A percentile compares a stretch with the other conserved stretches of the same genome.
These are phyloP conservation scores for Acanthamoeba healyi DNA, from an alignment of 208 protist species.

Conservation along the genomic window DNA sequence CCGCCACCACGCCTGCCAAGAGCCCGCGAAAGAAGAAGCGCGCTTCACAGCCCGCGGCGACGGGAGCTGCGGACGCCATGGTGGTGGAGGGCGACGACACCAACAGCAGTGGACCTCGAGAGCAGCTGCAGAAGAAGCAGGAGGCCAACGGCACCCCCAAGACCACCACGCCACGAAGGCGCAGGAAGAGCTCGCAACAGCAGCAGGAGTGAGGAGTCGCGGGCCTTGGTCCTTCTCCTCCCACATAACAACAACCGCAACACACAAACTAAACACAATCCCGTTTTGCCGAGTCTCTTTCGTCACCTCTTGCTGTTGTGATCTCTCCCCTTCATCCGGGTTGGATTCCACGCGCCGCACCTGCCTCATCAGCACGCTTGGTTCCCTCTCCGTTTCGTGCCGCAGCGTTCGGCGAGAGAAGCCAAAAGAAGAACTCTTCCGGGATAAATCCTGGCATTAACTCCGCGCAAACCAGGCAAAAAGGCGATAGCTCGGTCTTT, in stretches of 20 bases:
- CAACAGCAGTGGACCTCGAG: background rate
- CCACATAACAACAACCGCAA: background rate
- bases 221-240: background rate
- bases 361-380: background rate
- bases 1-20: background rate
- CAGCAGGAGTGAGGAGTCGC: background rate
- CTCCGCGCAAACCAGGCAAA: background rate
- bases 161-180: background rate
- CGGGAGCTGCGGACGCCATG: background rate
- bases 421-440: background rate
- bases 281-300: background rate
- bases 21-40: constrained; percentile 17
- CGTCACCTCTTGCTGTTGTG: no score
- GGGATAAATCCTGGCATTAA: constrained; percentile 33
- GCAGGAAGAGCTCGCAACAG: constrained; percentile 1
- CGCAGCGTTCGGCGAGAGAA: background rate
- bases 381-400: background rate
- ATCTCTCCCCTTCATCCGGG: no score
- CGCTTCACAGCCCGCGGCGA: background rate
- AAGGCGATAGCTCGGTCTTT: constrained; percentile 26
- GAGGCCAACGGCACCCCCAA: background rate
- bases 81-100: background rate
- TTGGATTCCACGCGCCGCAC: no score
- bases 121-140: background rate
- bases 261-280: background rate